Evolutionary conservation across 75 land plant genomes (phyloP), one percentile per base, ranked within the genome.

Genomic region (Cupressus sempervirens): DNA sequence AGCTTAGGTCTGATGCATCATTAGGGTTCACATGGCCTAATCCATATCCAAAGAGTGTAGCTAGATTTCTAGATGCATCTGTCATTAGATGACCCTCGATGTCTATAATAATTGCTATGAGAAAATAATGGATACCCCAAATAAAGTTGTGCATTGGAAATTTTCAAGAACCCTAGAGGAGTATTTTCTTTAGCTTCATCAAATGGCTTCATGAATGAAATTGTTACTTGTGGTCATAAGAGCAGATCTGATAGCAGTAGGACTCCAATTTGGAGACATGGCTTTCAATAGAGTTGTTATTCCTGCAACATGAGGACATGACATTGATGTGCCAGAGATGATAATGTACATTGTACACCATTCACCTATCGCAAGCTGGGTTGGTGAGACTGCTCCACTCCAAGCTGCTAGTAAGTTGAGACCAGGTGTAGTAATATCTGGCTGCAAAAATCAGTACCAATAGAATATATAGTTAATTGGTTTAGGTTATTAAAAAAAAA

Each of bases 391-490:
- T n/a, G 83, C 90, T 13, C 80, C 91, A 54, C 86, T 91, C 96
- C 93, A 96, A n/a, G 96, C 96, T 62, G 96, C 96, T 68, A 96
- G 82, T 54, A 96, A 94, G 87, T 93, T 89, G 45, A 96, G 43
- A 48, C 96, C 94, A 8, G 98, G 96, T 53, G 91, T 95, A 9
- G 95, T 93, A 16, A 93, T 90, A 82, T 93, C 94, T 13, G 94
- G 93, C 91, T 93, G 83, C 75, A 85, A 82, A 23, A 62, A 15
- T 32, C 75, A 52, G 79, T 11, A 50, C 58, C 15, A 72, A 72
- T 72, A 72, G 74, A 62, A 72, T 30, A 30, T 70, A 11, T 23
- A 72, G 32, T 10, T 72, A 72, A 72, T 72, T 72, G 36, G 12
- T 32, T 0, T 32, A 30, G 35, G 36, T 32, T 35, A 12, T 32